phyloP scores from a whole-genome alignment of 192 early-diverging fungal species.

The Umbelopsis vinacea region DNA sequence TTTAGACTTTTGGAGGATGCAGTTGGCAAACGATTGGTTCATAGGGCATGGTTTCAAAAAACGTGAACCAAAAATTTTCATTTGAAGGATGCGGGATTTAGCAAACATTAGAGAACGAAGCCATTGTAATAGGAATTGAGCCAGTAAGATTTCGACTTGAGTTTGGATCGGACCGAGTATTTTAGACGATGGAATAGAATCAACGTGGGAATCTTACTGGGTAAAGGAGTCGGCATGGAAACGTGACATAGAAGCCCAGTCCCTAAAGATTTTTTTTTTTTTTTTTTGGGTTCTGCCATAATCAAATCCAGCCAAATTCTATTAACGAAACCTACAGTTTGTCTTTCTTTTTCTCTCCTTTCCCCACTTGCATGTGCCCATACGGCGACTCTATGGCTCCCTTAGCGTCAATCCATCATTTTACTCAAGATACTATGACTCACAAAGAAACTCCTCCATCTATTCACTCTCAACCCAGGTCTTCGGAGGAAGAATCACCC shows the following conservation, averaged over 20 bases:
- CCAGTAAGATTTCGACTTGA: not conserved
- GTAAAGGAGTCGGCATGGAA: not conserved
- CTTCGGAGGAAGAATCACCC: not conserved
- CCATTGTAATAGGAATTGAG: not conserved
- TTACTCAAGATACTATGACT: not conserved
- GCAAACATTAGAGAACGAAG: too few relatives aligned
- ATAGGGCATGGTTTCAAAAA: too few relatives aligned
- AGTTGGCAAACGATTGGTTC: too few relatives aligned
- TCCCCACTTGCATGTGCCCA: not conserved
- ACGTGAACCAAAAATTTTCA: too few relatives aligned
- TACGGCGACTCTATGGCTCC: not conserved
- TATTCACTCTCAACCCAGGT: conserved; percentile 1
- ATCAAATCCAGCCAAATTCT: not conserved
- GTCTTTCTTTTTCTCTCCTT: not conserved
- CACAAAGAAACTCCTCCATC: not conserved
- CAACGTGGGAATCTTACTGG: conserved; percentile 21
- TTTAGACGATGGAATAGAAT: not conserved
- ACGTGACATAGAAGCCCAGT: not conserved
- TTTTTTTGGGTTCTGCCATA: not conserved
- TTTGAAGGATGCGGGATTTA: too few relatives aligned
- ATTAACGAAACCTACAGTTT: not conserved
- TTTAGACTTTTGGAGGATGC: too few relatives aligned
- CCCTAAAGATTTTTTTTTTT: not conserved
- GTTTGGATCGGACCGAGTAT: not conserved
- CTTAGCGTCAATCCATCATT: not conserved